These are phyloP conservation scores for Aspergillus funiculosus DNA, from an alignment of 495 filamentous ascomycete genomes.

Conservation along the genomic window DNA sequence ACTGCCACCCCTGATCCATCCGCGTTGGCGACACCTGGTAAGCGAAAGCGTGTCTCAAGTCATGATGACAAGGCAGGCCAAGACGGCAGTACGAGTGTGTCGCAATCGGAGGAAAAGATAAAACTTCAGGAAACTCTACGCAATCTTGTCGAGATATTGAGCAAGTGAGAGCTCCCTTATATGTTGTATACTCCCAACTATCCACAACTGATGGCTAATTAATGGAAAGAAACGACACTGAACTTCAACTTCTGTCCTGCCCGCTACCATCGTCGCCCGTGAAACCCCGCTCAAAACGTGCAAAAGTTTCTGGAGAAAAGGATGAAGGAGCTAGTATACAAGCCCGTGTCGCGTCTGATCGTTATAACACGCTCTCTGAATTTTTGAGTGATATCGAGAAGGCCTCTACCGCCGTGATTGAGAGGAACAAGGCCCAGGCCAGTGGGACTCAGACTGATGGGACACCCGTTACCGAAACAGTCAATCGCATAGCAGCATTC, in stretches of 20 bases:
- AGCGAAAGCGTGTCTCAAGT: constrained; percentile 42
- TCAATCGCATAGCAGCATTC: constrained; percentile 41
- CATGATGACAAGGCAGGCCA: constrained; percentile 34
- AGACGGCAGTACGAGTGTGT: constrained; percentile 23
- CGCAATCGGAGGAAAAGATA: constrained; percentile 27
- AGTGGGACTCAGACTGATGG: constrained; percentile 29
- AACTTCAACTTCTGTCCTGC: constrained; percentile 40
- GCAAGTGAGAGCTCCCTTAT: constrained; percentile 27
- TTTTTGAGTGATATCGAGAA: constrained; percentile 46
- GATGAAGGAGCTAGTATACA: constrained; percentile 37
- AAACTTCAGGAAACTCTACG: constrained; percentile 40
- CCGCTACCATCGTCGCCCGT: constrained; percentile 35
- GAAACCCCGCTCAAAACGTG: constrained; percentile 46
- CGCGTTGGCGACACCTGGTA: constrained; percentile 36
- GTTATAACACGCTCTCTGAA: constrained; percentile 44
- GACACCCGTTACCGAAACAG: constrained; percentile 33
- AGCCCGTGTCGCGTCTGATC: constrained; percentile 34
- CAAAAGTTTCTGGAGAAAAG: constrained; percentile 39
- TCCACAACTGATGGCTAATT: constrained; percentile 16
- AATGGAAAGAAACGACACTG: constrained; percentile 34
- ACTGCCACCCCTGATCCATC: constrained; percentile 28
- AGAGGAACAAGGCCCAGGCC: constrained; percentile 37
- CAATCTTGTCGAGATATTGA: constrained; percentile 36
- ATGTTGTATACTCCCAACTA: neutral
- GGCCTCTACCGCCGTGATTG: constrained; percentile 41